Base-by-base conservation (phyloP, 106 monocot species). In the Agapanthus africanus region DNA sequence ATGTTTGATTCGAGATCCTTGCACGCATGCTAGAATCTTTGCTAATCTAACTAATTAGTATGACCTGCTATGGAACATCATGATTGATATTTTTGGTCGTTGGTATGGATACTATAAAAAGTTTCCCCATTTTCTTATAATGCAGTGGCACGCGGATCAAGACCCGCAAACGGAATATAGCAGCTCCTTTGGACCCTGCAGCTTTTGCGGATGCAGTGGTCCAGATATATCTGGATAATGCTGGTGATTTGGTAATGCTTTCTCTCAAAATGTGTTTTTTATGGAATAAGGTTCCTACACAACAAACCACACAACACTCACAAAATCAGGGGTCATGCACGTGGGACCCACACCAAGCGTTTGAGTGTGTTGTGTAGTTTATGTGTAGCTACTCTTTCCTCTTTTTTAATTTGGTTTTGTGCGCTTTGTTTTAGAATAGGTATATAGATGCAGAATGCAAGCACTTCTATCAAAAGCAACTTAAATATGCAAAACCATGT, bases 151-250 rank as follows among this genome's bases (percentile, higher is more conserved):
- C 85, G 89, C 97, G 97, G 97, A 92, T 92, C 74, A 97, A 97
- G 97, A 89, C 97, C 89, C 92, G 97, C 97, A 97, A 97, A 82
- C 82, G 97, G 86, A 97, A 85, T 65, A 97, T 97, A 69, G 78
- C 97, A 40, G 92, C 92, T 79, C 97, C 97, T 77, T 82, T 97
- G 82, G 97, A 97, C 82, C 91, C 97, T 84, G 60, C 89, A 75
- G 73, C 92, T 70, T 97, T 97, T 92, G 86, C 97, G 57, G 97
- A 92, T 97, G 97, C 88, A 84, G 86, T 97, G 84, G 91, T 97
- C 84, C 97, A 91, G 79, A 84, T 97, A 69, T 97, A 97, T 67
- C 40, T 88, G 86, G 97, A 97, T 82, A 91, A 89, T 97, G 86
- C 80, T 89, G 97, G 97, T 80, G 97, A 97, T 87, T 59, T 97